Base-by-base conservation (phyloP, 2,329 filamentous ascomycete species). In the Cladosporium halotolerans region DNA sequence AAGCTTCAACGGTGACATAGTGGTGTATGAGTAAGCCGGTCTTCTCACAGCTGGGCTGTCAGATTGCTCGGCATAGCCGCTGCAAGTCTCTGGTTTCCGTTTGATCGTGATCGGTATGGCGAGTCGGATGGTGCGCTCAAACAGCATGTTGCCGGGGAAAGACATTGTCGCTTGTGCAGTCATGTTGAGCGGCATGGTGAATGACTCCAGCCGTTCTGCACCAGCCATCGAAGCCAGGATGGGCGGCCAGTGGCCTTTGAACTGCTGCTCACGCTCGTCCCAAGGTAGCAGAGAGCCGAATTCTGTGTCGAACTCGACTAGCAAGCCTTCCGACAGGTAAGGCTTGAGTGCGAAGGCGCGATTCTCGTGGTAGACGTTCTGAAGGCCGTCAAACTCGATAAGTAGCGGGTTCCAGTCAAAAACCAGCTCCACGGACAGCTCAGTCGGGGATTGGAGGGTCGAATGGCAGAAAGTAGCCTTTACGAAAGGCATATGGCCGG, bases 91-190 rank as follows among this genome's bases (percentile, higher is more conserved):
- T 14, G 62, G 59, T 9, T 52, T 53, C 5, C 62, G 50, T 49
- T 57, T 60, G 47, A 64, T 57, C 6, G 60, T 63, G 10, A 64
- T 45, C 4, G 62, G 62, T 18, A 63, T 16, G 3, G 50, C 56
- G 42, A 55, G 55, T 4, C 62, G 57, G n/a, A 64, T 54, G 9
- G 56, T 52, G 16, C 52, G 55, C 43, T 65, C 60, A 34, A 60
- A 57, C 16, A 41, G 53, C 19, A 63, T 55, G 9, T 49, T 52
- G 16, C 55, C 58, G 34, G 54, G 45, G 34, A 61, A 63, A 9
- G 39, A 23, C 39, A 57, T 56, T 4, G 52, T 58, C 14, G 62
- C 28, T 6, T 53, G 44, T 4, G 58, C 58, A 9, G 45, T 56
- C 18, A 64, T 14, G 36, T 63, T 55, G 28, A 64, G 45, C 13